Evolutionary conservation across 164 flowering plant species (phyloP), one percentile per base, ranked within the genome.

Genomic region (Stephania yunnanensis): DNA sequence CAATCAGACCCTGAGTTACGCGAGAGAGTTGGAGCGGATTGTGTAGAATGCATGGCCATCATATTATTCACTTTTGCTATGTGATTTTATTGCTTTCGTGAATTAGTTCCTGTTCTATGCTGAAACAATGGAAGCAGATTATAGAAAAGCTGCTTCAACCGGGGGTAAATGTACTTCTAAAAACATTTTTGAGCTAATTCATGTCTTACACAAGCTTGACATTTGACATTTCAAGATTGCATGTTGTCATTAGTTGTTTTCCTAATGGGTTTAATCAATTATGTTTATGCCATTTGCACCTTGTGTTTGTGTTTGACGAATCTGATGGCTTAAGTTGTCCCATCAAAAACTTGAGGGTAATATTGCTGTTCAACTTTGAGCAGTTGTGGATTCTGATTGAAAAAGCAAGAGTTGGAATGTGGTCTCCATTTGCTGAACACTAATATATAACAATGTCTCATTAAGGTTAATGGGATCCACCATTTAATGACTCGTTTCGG

Each of bases 1-100:
- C 81, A 92, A 89, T 83, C 99, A 95, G 83, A 93, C 97, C 0
- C 91, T 95, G 71, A 88, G 95, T 73, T 95, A 95, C 73, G 99
- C 99, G 0, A 87, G 98, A 81, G 99, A 95, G 78, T 75, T 95
- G 87, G 99, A 95, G 89, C 89, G 98, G 64, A 95, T 93, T 70
- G 97, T 95, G 25, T 95, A 79, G 79, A 73, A 66, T 36, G 13
- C 6, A 12, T 58, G 17, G n/a, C 20, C 20, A 58, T 58, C 64
- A 58, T 58, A 17, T 58, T 58, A n/a, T 58, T 15, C 64, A 58
- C 64, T 15, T 36, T 58, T 58, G 64, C 64, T 6, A 58, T 58
- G 64, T 58, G 64, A 58, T 58, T 58, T 58, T 15, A 7, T 58
- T 58, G 20, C 20, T 58, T 15, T 12, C 19, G 64, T 58, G n/a